These are phyloP conservation scores for Bacidia rubella DNA, from an alignment of 495 filamentous ascomycete genomes.

Conservation along the genomic window DNA sequence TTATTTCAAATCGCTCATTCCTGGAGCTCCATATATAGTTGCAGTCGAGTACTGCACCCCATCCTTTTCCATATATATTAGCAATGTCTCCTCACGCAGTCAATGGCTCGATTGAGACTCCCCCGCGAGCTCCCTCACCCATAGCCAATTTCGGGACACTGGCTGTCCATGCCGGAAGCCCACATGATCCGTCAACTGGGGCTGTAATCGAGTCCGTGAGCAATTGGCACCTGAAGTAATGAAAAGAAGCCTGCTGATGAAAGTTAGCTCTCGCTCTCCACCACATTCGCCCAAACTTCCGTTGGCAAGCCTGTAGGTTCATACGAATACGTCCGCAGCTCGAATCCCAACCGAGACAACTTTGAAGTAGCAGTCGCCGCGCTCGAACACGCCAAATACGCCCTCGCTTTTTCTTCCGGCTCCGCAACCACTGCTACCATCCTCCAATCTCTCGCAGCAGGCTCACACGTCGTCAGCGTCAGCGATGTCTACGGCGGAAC, in stretches of 20 bases:
- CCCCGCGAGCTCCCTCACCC: constrained; percentile 43
- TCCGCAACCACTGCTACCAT: constrained; percentile 88
- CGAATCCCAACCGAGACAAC: constrained; percentile 86
- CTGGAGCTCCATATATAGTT: not conserved
- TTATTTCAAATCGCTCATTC: not conserved
- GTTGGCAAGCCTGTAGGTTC: constrained; percentile 74
- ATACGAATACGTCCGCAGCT: constrained; percentile 83
- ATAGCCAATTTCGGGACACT: constrained; percentile 73
- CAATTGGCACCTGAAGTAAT: not conserved
- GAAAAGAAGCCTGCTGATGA: constrained; percentile 6
- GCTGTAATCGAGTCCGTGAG: constrained; percentile 78
- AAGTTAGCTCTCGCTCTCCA: constrained; percentile 75
- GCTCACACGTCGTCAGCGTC: constrained; percentile 89
- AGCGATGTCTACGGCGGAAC: constrained; percentile 97
- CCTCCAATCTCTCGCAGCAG: constrained; percentile 80
- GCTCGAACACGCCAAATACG: constrained; percentile 82
- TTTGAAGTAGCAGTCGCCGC: constrained; percentile 86
- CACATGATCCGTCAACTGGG: constrained; percentile 79
- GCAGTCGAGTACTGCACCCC: not conserved
- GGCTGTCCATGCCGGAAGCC: constrained; percentile 84
- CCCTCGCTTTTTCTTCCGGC: constrained; percentile 88
- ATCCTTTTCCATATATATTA: not conserved
- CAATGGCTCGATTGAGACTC: constrained; percentile 41
- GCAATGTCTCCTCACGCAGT: constrained; percentile 23
- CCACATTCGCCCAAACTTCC: constrained; percentile 76